A percentile compares a stretch with the other conserved stretches of the same genome.
Conservation (phyloP, 257 asterid species). For the Paulownia fortunei region DNA sequence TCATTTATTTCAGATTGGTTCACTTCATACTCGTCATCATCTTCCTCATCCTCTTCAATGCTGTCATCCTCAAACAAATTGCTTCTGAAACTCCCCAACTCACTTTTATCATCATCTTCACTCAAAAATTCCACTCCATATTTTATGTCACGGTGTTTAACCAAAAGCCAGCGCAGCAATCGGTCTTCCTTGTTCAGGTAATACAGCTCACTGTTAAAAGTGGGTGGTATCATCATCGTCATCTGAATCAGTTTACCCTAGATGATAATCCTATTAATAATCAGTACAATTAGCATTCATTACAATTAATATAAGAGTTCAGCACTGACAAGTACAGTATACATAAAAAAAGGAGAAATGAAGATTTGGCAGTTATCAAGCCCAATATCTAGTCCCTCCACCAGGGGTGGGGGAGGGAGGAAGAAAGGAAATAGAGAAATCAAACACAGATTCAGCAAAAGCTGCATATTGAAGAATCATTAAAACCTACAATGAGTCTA, state of each 20-base stretch:
- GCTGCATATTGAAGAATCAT: no score
- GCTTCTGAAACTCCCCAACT: constrained; percentile 38
- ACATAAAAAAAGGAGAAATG: no score
- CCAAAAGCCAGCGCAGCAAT: constrained; percentile 74
- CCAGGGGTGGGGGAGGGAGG: no score
- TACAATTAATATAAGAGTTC: no score
- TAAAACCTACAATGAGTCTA: no score
- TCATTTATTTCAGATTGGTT: constrained; percentile 29
- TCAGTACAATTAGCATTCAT: no score
- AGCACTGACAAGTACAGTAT: no score
- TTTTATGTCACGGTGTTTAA: constrained; percentile 65
- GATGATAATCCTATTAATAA: neutral
- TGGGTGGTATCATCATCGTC: constrained; percentile 86
- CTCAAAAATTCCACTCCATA: constrained; percentile 40
- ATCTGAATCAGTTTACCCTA: constrained; percentile 70
- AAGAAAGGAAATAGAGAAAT: no score
- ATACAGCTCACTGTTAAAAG: constrained; percentile 61
- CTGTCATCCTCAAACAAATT: constrained; percentile 32
- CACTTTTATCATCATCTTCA: constrained; percentile 39
- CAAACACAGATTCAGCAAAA: no score
- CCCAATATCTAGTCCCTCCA: no score
- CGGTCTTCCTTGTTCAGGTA: constrained; percentile 85
- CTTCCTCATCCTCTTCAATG: constrained; percentile 38
- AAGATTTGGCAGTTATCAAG: no score
- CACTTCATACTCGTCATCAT: constrained; percentile 33